phyloP scores from a whole-genome alignment of 2,329 filamentous ascomycete genomes.

The Sclerotinia sclerotiorum region DNA sequence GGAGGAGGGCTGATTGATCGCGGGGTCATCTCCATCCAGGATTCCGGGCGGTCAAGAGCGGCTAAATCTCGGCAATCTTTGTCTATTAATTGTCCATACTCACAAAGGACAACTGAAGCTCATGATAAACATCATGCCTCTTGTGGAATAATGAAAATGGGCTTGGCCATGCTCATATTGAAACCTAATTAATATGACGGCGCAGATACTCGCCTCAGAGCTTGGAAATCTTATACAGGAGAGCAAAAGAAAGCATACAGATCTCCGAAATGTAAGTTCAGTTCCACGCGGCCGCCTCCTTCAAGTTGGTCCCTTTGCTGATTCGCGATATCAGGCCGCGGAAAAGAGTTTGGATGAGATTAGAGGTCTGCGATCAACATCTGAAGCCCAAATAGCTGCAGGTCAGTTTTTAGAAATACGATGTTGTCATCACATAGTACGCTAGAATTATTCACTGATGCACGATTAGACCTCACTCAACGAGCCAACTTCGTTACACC shows the following conservation, averaged over 20 bases:
- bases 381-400: slow-evolving; percentile 58
- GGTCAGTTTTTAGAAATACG: slow-evolving; percentile 32
- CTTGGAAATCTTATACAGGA: slow-evolving; percentile 90
- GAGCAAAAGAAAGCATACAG: slow-evolving; percentile 90
- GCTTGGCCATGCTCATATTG: slow-evolving; percentile 30
- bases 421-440: background rate
- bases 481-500: slow-evolving; percentile 84
- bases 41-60: slow-evolving; percentile 22
- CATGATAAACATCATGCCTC: slow-evolving; percentile 11
- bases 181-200: slow-evolving; percentile 64
- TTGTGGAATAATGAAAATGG: slow-evolving; percentile 31
- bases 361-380: slow-evolving; percentile 70
- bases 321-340: slow-evolving; percentile 61
- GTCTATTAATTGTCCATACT: background rate
- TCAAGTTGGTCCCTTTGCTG: slow-evolving; percentile 27
- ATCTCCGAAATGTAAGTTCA: slow-evolving; percentile 71
- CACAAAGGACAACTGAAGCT: slow-evolving; percentile 21
- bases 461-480: slow-evolving; percentile 70
- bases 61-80: slow-evolving; percentile 11
- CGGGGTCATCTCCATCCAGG: slow-evolving; percentile 11
- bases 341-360: slow-evolving; percentile 92
- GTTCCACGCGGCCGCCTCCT: slow-evolving; percentile 4
- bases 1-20: slow-evolving; percentile 4
- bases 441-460: slow-evolving; percentile 20
- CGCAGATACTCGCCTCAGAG: slow-evolving; percentile 84